Evolutionary conservation across 345 rosid genomes (phyloP), one percentile per base, ranked within the genome.

Genomic region (Zanthoxylum bungeanum): DNA sequence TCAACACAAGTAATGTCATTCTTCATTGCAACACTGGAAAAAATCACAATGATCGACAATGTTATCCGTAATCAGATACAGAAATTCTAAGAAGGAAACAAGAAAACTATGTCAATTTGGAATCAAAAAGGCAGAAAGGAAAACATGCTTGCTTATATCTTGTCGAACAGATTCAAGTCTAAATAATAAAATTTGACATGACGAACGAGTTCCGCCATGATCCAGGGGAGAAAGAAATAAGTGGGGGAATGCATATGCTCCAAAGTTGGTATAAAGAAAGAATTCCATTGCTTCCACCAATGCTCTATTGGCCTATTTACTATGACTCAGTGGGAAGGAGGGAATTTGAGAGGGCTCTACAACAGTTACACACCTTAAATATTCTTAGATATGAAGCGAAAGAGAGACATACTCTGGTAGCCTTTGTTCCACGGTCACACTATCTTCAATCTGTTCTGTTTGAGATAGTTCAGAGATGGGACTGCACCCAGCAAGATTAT

Each of bases 351-450:
- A 1, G 28, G 57, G 4, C 22, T 9, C 57, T 12, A 9, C 22
- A 51, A 51, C 10, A 22, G 24, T 52, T 52, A 52, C 5, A 22
- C 57, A 42, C 9, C 14, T 2, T 44, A 14, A 14, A 44, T 14
- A 44, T 12, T 10, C 17, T 40, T 64, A 11, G 1, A 14, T 60
- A 2, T 21, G 47, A 64, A 68, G 34, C 69, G 58, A 76, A 77
- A 79, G 77, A 68, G 28, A 75, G 67, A 73, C 90, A 66, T 85
- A 86, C 94, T 78, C 73, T 17, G 28, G 49, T 14, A 51, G 64
- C 46, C 49, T 74, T 75, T 81, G 80, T 25, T 80, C 78, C 64
- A 70, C 49, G 66, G 22, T 69, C 63, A 68, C 75, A 22, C 68
- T 77, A 36, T 80, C 83, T 39, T 79, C 75, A 8, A 59, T 51